phyloP scores from a whole-genome alignment of 1,139 yeast species.

The Taphrina sp. region DNA sequence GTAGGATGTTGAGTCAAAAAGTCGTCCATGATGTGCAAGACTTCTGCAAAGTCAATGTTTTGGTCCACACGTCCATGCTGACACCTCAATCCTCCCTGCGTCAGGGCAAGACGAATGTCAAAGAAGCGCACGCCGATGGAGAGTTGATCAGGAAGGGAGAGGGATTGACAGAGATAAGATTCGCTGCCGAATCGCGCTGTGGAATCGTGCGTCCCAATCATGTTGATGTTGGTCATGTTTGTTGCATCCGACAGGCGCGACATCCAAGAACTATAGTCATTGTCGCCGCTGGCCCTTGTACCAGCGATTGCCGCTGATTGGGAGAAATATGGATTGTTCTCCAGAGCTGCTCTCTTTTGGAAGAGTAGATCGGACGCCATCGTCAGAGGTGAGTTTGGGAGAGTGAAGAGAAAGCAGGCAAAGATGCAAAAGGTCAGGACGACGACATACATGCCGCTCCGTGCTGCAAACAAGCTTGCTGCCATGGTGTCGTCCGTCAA shows the following conservation, averaged over 20 bases:
- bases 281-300: not conserved
- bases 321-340: constrained; percentile 2
- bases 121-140: constrained; percentile 21
- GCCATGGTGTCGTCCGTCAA: no score
- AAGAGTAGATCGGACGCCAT: not conserved
- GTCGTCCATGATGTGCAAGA: constrained; percentile 4
- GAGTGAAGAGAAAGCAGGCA: not conserved
- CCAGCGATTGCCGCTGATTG: not conserved
- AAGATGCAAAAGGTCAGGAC: not conserved
- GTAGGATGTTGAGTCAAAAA: constrained; percentile 5
- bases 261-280: constrained; percentile 11
- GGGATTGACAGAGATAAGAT: constrained; percentile 20
- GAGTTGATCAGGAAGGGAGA: constrained; percentile 18
- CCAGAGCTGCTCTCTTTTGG: not conserved
- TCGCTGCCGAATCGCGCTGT: constrained; percentile 26
- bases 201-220: constrained; percentile 28
- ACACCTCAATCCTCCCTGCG: constrained; percentile 4
- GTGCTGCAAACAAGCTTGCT: no score
- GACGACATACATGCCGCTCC: no score
- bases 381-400: not conserved
- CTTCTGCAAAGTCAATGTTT: constrained; percentile 5
- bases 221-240: constrained; percentile 13
- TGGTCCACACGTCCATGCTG: constrained; percentile 30
- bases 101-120: constrained; percentile 14
- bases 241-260: constrained; percentile 2